Base-by-base conservation (phyloP, 345 rosid genomes). In the Populus alba region DNA sequence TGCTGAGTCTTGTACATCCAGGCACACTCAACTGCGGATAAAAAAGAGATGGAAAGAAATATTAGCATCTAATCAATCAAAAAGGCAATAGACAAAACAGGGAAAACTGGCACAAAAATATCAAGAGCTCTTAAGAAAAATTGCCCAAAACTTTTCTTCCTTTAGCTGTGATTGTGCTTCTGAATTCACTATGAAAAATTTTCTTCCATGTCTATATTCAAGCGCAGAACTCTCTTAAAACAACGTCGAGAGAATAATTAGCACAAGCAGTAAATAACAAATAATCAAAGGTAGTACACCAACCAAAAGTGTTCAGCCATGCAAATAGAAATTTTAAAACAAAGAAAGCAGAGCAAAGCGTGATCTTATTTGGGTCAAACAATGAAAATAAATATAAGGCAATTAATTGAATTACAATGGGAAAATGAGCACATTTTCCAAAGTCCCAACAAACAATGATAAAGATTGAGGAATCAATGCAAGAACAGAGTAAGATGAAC, bases 1-100 rank as follows among this genome's bases (percentile, higher is more conserved):
- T 86, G 68, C 87, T 90, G 77, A 96, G 88, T 80, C 91, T 90
- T 78, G 94, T 86, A 80, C 98, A 96, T 78, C 94, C 99, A 80
- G 98, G 90, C 66, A 96, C 93, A 81, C 92, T 87, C 75, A 96
- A 84, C 99, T 96, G 89, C 67, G 81, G 33, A n/a, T 59, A 59
- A 78, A 29, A 75, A 79, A 35, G 20, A 59, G 3, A 31, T 16
- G 72, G 55, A 13, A 37, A 9, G 6, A 41, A 65, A 74, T 27
- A 27, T 38, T 38, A 25, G 68, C 11, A 68, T 62, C 45, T 20
- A 16, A 75, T 76, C 18, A 29, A 63, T 61, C 16, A 45, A 11
- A 25, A 15, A 66, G 25, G 22, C 23, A 68, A 20, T 13, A 72
- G 18, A 78, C 12, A 1, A 1, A 49, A 23, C 5, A 27, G 15